Evolutionary conservation across 768 basidiomycete species (phyloP), one percentile per base, ranked within the genome.

Genomic region (Baorangia bicolor): DNA sequence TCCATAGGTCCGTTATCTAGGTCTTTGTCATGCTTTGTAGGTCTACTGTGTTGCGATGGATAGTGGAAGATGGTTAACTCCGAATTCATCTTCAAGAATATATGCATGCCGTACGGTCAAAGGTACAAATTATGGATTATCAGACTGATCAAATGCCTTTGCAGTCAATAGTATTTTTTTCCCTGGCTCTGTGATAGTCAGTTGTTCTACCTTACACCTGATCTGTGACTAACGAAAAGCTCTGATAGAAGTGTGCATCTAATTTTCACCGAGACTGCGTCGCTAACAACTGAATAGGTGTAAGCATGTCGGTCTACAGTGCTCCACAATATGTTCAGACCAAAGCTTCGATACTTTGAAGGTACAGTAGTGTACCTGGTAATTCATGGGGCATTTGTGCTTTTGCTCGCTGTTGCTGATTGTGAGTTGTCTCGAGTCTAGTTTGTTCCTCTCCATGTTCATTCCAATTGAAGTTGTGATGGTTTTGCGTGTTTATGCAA

Each of bases 331-430:
- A 6, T 10, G n/a, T 0, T 11, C 18, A 27, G 13, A 11, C 25
- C 30, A 8, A 33, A 3, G 34, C 30, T n/a, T n/a, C n/a, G n/a
- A n/a, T 13, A 25, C 46, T 33, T 20, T 2, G 1, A 53, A 65
- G 61, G 57, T 38, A 49, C 14, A 9, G 46, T 25, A 1, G 1
- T 65, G 9, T 4, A 45, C 20, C 27, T 49, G 6, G 16, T 57
- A 2, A 33, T 47, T 27, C 27, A 51, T 18, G 63, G 61, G 62
- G 16, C 31, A 28, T 64, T 55, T 2, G 38, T 48, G 8, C 4
- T 66, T 7, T 66, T 65, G 28, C 21, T 60, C 0, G 54, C 42
- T 28, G 55, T 54, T 20, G 57, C 56, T 2, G 61, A 66, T 50
- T 2, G 64, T 66, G 51, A 58, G 64, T 51, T 20, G 0, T 30